Evolutionary conservation across 2,329 filamentous ascomycete genomes (phyloP).

Genomic region (Neopestalotiopsis rosae): DNA sequence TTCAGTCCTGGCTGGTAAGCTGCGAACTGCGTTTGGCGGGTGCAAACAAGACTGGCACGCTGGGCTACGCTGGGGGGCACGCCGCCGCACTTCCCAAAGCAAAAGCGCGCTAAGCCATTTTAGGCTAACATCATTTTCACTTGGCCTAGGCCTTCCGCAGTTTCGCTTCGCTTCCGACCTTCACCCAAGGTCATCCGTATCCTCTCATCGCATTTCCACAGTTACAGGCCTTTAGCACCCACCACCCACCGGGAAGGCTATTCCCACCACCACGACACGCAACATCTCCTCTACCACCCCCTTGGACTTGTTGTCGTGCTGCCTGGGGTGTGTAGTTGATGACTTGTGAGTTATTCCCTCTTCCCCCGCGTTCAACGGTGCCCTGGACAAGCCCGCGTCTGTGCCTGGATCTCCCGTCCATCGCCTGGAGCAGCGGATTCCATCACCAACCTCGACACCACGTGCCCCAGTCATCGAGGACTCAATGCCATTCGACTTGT

Average conservation of each 20-base stretch:
- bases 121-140: slow-evolving; percentile 20
- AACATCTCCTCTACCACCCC: slow-evolving; percentile 20
- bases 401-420: slow-evolving; percentile 27
- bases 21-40: too few relatives aligned
- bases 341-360: slow-evolving; percentile 38
- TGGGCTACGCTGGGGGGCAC: too few relatives aligned
- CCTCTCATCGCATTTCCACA: slow-evolving; percentile 24
- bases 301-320: slow-evolving; percentile 12
- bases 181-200: slow-evolving; percentile 23
- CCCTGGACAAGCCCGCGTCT: slow-evolving; percentile 31
- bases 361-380: slow-evolving; percentile 23
- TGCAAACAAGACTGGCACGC: too few relatives aligned
- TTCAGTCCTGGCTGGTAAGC: too few relatives aligned
- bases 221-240: slow-evolving; percentile 21
- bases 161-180: slow-evolving; percentile 31
- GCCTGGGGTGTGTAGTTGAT: slow-evolving; percentile 34
- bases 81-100: slow-evolving; percentile 5
- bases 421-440: slow-evolving; percentile 34
- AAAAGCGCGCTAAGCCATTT: slow-evolving; percentile 19
- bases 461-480: slow-evolving; percentile 33
- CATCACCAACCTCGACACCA: slow-evolving; percentile 33
- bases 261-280: slow-evolving; percentile 11
- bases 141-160: slow-evolving; percentile 29
- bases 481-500: slow-evolving; percentile 30
- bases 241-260: slow-evolving; percentile 27